Percentiles rank a stretch among this genome's conserved stretches.
Conservation (phyloP, 306 rosid species). For the Arachis hypogaea region DNA sequence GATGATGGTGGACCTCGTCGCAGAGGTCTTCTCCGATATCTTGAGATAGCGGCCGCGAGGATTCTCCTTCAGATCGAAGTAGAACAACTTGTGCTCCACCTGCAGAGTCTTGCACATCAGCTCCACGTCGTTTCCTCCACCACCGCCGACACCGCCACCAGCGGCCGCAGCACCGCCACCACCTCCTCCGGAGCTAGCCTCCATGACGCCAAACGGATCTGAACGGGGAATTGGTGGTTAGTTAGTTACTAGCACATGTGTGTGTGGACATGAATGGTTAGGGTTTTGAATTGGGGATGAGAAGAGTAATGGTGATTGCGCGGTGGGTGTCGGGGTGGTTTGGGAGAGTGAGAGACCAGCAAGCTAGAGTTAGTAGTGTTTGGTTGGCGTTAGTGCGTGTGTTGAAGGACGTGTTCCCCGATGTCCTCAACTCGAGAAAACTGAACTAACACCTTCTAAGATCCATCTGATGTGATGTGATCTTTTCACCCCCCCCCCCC, state of each 20-base stretch:
- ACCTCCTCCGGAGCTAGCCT: conserved; percentile 62
- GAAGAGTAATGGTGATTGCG: background rate
- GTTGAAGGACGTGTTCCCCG: conserved; percentile 15
- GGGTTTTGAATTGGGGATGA: background rate
- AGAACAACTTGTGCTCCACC: conserved; percentile 97
- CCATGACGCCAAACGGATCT: conserved; percentile 50
- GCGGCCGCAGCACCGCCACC: conserved; percentile 39
- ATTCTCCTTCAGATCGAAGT: conserved; percentile 99
- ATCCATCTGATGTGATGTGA: conserved; percentile 25
- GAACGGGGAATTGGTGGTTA: background rate
- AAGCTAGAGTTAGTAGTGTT: no score
- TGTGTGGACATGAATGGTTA: background rate
- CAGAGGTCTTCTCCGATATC: conserved; percentile 97
- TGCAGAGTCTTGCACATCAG: conserved; percentile 92
- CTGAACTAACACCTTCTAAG: conserved; percentile 2
- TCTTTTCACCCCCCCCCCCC: conserved; percentile 26
- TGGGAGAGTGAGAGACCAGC: background rate
- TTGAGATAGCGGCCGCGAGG: conserved; percentile 98
- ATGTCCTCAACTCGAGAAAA: background rate
- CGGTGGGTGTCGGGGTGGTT: no score
- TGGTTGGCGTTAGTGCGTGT: background rate
- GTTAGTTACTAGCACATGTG: no score
- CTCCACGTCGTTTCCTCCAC: conserved; percentile 77
- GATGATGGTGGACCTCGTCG: conserved; percentile 97
- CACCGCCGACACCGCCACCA: conserved; percentile 28